Conservation (phyloP, 2,329 filamentous ascomycete species). For the Fusarium liriodendri region DNA sequence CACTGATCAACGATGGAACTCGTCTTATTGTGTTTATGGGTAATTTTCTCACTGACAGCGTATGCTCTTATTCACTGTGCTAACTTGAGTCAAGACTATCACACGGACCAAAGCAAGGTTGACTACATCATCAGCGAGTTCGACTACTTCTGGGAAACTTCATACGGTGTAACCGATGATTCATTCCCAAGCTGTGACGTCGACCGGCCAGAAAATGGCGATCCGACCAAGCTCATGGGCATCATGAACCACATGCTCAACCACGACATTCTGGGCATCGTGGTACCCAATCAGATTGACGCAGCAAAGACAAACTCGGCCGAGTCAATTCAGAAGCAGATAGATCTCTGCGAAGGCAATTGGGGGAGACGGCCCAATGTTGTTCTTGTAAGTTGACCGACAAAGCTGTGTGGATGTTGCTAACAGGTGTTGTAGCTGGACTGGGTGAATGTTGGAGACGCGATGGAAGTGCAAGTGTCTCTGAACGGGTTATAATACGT, state of each 20-base stretch:
- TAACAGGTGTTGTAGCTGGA: conserved; percentile 51
- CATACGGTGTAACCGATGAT: conserved; percentile 70
- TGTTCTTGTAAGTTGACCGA: conserved; percentile 39
- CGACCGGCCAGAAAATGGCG: conserved; percentile 64
- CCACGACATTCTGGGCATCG: conserved; percentile 41
- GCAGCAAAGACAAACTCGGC: conserved; percentile 51
- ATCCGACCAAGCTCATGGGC: conserved; percentile 41
- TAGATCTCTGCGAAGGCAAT: conserved; percentile 37
- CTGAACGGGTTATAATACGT: conserved; percentile 50
- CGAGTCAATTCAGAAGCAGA: conserved; percentile 41
- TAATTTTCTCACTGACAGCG: conserved; percentile 29
- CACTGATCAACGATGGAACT: conserved; percentile 70
- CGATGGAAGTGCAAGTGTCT: conserved; percentile 50
- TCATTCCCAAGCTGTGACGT: conserved; percentile 73
- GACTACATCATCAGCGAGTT: conserved; percentile 75
- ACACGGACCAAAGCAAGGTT: conserved; percentile 60
- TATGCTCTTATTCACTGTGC: not conserved
- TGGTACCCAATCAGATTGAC: conserved; percentile 47
- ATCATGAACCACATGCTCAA: conserved; percentile 47
- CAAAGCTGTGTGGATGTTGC: not conserved
- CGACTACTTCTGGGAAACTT: conserved; percentile 77
- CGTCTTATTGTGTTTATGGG: conserved; percentile 80
- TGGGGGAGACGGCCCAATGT: conserved; percentile 42
- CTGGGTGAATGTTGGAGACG: conserved; percentile 55
- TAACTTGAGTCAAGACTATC: conserved; percentile 63